Evolutionary conservation across 345 rosid species (phyloP), one percentile per base, ranked within the genome.

Genomic region (Populus tremula): DNA sequence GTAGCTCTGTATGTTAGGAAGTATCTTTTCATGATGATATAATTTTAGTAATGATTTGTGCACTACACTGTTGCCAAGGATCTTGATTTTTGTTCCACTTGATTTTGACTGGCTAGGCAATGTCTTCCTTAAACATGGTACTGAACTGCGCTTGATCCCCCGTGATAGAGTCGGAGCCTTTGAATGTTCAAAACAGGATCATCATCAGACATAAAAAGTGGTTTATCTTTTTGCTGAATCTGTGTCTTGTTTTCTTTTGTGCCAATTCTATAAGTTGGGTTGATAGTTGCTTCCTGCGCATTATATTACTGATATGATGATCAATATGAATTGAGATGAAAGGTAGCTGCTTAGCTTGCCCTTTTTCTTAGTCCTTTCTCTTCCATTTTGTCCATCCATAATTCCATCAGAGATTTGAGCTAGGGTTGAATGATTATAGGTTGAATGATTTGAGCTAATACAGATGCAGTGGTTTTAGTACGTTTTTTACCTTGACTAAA

Each of bases 71-170:
- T 20, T 61, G 39, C 4, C 18, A 38, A 14, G 5, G 11, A 25
- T 63, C 62, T 74, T 13, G 10, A 31, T 45, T 14, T n/a, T 50
- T 64, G 16, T 49, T 53, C 63, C 2, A 38, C 50, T 1, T 41
- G 53, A 20, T 36, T 77, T 73, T 72, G 39, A 62, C 56, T 69
- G 69, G 45, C 75, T 54, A 96, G 99, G 99, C 64, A 96, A 93
- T 78, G 97, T 96, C 81, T 96, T 96, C 81, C 90, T 96, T 78
- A 96, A 93, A 82, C 99, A 96, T 82, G 99, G 99, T 2, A 92
- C 98, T 6, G 98, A 93, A 61, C 93, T 96, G 43, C 96, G 98
- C 25, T 88, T 96, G 71, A 96, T 96, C 67, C 99, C 99, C 23
- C 96, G 99, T 4, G 99, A 96, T 70, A 85, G 98, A 77, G 99